Conservation (phyloP, 345 rosid species). For the Gossypium raimondii region DNA sequence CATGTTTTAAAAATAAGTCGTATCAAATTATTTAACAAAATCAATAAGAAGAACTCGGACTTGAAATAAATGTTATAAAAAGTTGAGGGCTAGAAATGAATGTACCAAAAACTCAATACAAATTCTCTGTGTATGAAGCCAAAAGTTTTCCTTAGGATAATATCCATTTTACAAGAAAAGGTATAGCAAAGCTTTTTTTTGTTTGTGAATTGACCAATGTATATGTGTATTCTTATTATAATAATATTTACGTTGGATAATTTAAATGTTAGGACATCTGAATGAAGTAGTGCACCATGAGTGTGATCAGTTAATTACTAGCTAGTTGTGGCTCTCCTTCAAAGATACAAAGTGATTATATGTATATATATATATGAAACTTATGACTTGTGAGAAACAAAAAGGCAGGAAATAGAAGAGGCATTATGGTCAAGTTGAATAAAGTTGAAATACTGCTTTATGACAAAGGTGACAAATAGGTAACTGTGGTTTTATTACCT, state of each 20-base stretch:
- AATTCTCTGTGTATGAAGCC: background rate
- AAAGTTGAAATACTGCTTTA: conserved; percentile 15
- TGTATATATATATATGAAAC: background rate
- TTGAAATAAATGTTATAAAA: no score
- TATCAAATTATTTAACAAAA: no score
- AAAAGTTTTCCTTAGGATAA: background rate
- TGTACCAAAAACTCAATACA: no score
- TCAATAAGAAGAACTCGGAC: no score
- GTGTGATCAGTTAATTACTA: background rate
- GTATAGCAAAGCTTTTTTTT: background rate
- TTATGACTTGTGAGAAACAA: no score
- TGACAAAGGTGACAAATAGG: conserved; percentile 18
- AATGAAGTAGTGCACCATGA: background rate
- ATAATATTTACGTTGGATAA: background rate
- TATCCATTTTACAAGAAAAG: background rate
- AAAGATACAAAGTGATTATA: background rate
- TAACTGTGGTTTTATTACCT: background rate
- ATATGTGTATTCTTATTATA: background rate
- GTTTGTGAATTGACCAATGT: background rate
- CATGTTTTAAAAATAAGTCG: no score
- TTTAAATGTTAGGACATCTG: background rate
- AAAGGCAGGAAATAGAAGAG: background rate
- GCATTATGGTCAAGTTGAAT: conserved; percentile 8
- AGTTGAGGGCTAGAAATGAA: no score
- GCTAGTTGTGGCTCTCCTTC: background rate